These are phyloP conservation scores for Suhomyces canberraensis DNA, from an alignment of 805 yeast genomes.

Conservation along the genomic window DNA sequence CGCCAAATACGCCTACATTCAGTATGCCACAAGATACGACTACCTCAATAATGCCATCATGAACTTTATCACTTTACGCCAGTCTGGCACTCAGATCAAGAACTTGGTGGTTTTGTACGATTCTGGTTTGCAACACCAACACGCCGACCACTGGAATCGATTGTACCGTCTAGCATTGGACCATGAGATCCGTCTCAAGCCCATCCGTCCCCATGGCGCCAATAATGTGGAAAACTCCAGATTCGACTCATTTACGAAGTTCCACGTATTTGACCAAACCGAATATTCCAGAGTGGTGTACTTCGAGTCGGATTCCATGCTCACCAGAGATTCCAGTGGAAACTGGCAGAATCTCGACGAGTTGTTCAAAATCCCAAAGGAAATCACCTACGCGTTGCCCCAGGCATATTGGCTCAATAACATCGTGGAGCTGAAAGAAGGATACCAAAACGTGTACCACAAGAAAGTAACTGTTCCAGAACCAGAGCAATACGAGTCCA, in stretches of 20 bases:
- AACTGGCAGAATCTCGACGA: conserved; percentile 25
- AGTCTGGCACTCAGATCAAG: conserved; percentile 36
- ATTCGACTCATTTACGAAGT: conserved; percentile 50
- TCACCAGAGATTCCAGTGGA: conserved; percentile 18
- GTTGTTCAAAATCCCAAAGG: conserved; percentile 25
- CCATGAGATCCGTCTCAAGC: conserved; percentile 23
- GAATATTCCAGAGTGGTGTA: conserved; percentile 53
- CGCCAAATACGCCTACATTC: conserved; percentile 50
- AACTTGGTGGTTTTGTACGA: conserved; percentile 45
- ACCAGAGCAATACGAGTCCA: conserved; percentile 8
- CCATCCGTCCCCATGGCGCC: conserved; percentile 17
- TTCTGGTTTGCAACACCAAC: conserved; percentile 12
- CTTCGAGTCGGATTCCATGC: conserved; percentile 56
- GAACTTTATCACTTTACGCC: conserved; percentile 36
- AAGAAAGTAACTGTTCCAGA: conserved; percentile 13
- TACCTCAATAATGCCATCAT: conserved; percentile 53
- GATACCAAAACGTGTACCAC: conserved; percentile 5
- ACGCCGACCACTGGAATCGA: conserved; percentile 11
- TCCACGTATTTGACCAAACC: conserved; percentile 47
- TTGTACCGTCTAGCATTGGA: conserved; percentile 13
- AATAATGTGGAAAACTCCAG: conserved; percentile 17
- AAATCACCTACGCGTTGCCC: conserved; percentile 27
- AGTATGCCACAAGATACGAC: conserved; percentile 53
- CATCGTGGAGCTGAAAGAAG: conserved; percentile 11
- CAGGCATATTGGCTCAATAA: conserved; percentile 36